Base-by-base conservation (phyloP, 129 eudicot genomes). In the Ambrosia artemisiifolia region DNA sequence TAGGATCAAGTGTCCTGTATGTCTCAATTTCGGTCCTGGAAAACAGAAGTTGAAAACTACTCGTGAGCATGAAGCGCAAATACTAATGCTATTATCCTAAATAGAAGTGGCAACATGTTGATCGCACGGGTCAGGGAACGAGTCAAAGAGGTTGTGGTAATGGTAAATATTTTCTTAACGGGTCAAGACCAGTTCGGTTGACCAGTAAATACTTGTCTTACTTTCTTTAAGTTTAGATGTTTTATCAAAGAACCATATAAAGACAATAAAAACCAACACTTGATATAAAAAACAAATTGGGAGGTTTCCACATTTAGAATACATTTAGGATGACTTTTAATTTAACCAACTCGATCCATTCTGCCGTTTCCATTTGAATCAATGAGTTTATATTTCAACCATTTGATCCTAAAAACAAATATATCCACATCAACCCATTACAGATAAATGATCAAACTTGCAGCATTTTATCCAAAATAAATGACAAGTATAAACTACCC, bases 1-100 rank as follows among this genome's bases (percentile, higher is more conserved):
- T 84, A 16, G 99, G 99, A 69, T 94, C 97, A 36, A 94, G 96
- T 72, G 82, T 65, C 75, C 78, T 84, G 75, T 94, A 94, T 54
- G 90, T 82, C 65, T 90, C 97, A 75, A 90, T 68, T 80, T 94
- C 99, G 36, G 97, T 80, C 83, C 99, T 94, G 51, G 36, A 43
- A 75, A 35, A 77, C 54, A 55, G 56, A 73, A 74, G 32, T 38
- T 14, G 11, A 53, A 5, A 62, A 65, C 6, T 32, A 69, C 51
- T 20, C 38, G 78, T 38, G 65, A 12, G 20, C 56, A 63, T 36
- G 2, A 50, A 81, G 35, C 13, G 65, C 65, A 67, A 1, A 53
- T 67, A 61, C 28, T 24, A 57, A 53, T 63, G 48, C 28, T 24
- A 57, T 14, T 2, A 79, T 64, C 59, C 13, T 3, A 56, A 47